Conservation (phyloP, 1,284 basidiomycete genomes). For the Cystobasidium slooffiae region DNA sequence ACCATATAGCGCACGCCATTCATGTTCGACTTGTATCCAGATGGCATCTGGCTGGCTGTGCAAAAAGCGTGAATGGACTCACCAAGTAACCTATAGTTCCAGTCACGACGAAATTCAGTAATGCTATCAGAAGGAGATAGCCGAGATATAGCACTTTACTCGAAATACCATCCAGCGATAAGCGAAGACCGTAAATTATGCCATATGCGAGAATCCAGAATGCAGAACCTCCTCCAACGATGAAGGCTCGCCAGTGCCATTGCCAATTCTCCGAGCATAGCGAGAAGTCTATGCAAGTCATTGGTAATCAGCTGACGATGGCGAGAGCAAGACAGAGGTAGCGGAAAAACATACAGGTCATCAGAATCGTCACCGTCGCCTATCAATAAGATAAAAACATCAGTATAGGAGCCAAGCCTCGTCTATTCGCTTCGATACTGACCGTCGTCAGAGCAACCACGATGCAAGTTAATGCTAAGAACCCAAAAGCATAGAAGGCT, state of each 20-base stretch:
- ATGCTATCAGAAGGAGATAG: conserved; percentile 80
- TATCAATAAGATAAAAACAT: not conserved
- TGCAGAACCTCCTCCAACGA: conserved; percentile 90
- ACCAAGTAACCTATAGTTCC: conserved; percentile 62
- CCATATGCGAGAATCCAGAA: conserved; percentile 87
- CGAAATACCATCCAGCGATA: conserved; percentile 80
- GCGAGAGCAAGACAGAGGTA: not conserved
- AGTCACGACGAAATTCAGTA: conserved; percentile 86
- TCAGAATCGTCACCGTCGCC: conserved; percentile 85
- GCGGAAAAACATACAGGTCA: conserved; percentile 63
- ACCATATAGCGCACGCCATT: not conserved
- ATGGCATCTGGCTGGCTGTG: no score
- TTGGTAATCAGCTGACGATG: conserved; percentile 45
- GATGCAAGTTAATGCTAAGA: conserved; percentile 83
- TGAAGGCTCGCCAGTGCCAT: conserved; percentile 97
- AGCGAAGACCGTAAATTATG: conserved; percentile 65
- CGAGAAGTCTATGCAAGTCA: conserved; percentile 68
- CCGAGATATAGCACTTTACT: conserved; percentile 88
- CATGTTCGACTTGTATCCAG: conserved; percentile 51
- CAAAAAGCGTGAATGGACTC: not conserved
- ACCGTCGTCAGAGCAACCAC: conserved; percentile 80
- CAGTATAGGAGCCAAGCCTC: not conserved
- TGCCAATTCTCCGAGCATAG: conserved; percentile 95
- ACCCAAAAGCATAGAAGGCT: conserved; percentile 83
- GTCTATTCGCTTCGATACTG: not conserved